Percentiles rank a stretch among this genome's conserved stretches.
Evolutionary conservation across 2,329 filamentous ascomycete species (phyloP).

Genomic region (Dothideomycetidae sp.): DNA sequence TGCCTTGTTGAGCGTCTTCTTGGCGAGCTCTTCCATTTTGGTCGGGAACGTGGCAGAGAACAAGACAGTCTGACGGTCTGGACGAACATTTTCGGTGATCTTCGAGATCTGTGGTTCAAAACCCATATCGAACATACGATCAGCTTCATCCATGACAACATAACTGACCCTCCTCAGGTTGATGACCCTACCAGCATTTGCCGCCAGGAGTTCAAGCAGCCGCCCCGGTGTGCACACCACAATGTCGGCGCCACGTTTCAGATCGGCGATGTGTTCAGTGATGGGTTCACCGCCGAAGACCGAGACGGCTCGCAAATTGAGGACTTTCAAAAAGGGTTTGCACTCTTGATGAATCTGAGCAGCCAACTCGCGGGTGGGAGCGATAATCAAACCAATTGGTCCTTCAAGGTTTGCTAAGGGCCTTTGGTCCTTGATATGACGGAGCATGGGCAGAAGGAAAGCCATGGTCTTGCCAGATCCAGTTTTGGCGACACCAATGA

Average conservation of each 20-base stretch:
- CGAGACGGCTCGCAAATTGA: constrained; percentile 74
- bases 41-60: constrained; percentile 95
- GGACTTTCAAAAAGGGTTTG: constrained; percentile 81
- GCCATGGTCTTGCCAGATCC: constrained; percentile 96
- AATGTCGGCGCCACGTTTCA: constrained; percentile 90
- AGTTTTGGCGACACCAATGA: constrained; percentile 93
- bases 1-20: constrained; percentile 72
- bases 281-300: constrained; percentile 93
- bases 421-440: constrained; percentile 89
- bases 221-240: constrained; percentile 90
- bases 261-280: constrained; percentile 90
- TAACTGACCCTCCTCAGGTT: constrained; percentile 84
- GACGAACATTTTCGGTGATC: constrained; percentile 80
- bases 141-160: constrained; percentile 90
- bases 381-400: constrained; percentile 77
- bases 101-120: constrained; percentile 98
- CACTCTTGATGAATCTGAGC: constrained; percentile 90
- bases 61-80: constrained; percentile 82
- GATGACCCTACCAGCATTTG: constrained; percentile 86
- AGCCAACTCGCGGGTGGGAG: constrained; percentile 84
- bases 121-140: constrained; percentile 99
- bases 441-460: constrained; percentile 91
- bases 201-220: constrained; percentile 86
- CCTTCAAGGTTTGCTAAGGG: constrained; percentile 73
- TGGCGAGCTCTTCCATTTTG: constrained; percentile 79